Evolutionary conservation across 192 early-diverging fungal genomes (phyloP).

Genomic region (Podila epigama): DNA sequence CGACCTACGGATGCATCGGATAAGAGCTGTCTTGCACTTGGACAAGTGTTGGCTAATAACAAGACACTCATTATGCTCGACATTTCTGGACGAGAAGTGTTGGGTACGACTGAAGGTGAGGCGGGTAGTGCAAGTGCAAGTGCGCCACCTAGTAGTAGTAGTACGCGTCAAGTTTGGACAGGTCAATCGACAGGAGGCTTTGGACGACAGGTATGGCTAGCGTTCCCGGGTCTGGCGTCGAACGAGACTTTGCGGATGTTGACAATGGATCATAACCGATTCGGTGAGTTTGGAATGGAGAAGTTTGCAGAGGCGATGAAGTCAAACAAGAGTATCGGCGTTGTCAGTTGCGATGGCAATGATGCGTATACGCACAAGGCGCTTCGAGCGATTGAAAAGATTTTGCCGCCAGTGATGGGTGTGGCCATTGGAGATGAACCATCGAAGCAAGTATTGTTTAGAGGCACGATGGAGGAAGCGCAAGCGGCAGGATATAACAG

Average conservation of each 20-base stretch:
- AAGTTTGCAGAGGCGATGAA: constrained; percentile 16
- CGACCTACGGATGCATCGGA: constrained; percentile 25
- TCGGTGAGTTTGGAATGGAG: constrained; percentile 33
- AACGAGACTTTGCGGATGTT: constrained; percentile 28
- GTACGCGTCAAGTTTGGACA: neutral
- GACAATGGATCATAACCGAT: constrained; percentile 36
- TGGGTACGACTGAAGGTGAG: neutral
- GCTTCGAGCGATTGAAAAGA: constrained; percentile 18
- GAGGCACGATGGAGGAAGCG: constrained; percentile 36
- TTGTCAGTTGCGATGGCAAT: constrained; percentile 32
- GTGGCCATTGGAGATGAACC: neutral
- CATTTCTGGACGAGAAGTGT: constrained; percentile 23
- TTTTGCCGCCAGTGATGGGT: constrained; percentile 9
- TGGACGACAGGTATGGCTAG: constrained; percentile 17
- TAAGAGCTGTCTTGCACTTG: constrained; percentile 31
- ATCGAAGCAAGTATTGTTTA: neutral
- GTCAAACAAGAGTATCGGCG: constrained; percentile 18
- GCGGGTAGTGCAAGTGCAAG: neutral
- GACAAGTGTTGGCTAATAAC: constrained; percentile 22
- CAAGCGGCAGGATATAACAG: constrained; percentile 36
- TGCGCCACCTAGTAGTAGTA: neutral
- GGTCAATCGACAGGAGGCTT: constrained; percentile 33
- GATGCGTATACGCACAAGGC: constrained; percentile 37
- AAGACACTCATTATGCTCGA: constrained; percentile 37
- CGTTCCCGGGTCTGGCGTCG: constrained; percentile 19